Evolutionary conservation across 129 eudicot genomes (phyloP).

Genomic region (Artemisia tridentata): DNA sequence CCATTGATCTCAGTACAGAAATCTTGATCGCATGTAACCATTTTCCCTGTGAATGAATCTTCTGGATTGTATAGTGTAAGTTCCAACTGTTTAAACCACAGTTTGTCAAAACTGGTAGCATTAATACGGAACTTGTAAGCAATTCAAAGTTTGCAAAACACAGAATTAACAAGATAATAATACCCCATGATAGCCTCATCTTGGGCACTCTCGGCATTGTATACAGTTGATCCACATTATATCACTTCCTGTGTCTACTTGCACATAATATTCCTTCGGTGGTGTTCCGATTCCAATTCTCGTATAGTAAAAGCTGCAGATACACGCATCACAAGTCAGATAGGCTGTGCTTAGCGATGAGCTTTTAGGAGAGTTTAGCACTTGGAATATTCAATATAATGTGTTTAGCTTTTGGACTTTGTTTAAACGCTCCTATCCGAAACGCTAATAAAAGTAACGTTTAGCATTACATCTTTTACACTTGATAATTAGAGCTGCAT

Average conservation of each 20-base stretch:
- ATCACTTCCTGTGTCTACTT: constrained; percentile 66
- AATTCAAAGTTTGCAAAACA: neutral
- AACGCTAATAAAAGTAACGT: no score
- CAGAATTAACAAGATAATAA: constrained; percentile 10
- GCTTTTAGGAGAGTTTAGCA: no score
- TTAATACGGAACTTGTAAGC: neutral
- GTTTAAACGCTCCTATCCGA: no score
- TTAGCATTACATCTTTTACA: no score
- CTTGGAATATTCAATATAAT: no score
- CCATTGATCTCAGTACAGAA: constrained; percentile 72
- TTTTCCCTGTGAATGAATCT: constrained; percentile 67
- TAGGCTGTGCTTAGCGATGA: neutral
- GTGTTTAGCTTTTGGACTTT: no score
- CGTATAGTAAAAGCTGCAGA: constrained; percentile 80
- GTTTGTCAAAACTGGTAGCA: constrained; percentile 26
- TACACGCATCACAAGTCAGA: constrained; percentile 6
- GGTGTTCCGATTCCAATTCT: constrained; percentile 91
- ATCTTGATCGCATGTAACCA: constrained; percentile 55
- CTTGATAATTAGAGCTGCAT: no score
- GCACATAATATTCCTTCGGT: constrained; percentile 55
- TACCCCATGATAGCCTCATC: constrained; percentile 45
- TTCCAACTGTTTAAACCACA: constrained; percentile 61
- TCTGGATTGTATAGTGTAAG: constrained; percentile 70
- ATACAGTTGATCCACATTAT: constrained; percentile 53
- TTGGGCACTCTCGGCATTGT: constrained; percentile 49